phyloP scores from a whole-genome alignment of 805 yeast genomes.

The Candida orba region DNA sequence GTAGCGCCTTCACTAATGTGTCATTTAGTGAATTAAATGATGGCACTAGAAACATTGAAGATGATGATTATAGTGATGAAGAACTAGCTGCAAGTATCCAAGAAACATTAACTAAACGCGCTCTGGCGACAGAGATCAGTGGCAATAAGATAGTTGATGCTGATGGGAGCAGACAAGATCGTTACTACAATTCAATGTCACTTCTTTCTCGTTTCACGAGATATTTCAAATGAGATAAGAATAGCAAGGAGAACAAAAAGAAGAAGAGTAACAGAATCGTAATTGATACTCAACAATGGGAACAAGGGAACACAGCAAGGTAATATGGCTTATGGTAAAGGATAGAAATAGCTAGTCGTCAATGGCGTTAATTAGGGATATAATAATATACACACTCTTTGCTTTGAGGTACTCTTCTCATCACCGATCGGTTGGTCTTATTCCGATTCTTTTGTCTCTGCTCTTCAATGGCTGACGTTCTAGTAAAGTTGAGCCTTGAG shows the following conservation, averaged over 20 bases:
- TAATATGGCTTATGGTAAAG: background rate
- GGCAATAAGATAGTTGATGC: background rate
- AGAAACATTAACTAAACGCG: conserved; percentile 13
- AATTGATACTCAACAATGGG: background rate
- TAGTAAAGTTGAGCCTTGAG: conserved; percentile 8
- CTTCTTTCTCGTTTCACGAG: conserved; percentile 19
- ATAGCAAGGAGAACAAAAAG: too few species aligned
- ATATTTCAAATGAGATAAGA: conserved; percentile 15
- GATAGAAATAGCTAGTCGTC: background rate
- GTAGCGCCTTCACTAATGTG: conserved; percentile 19
- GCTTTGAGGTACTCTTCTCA: too few species aligned
- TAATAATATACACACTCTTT: background rate
- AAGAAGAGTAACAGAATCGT: too few species aligned
- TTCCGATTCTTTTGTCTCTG: conserved; percentile 20
- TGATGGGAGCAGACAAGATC: conserved; percentile 14
- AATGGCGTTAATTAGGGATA: conserved; percentile 1
- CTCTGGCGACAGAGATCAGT: background rate
- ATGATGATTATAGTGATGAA: conserved; percentile 11
- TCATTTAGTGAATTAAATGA: conserved; percentile 17
- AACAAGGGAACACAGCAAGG: too few species aligned
- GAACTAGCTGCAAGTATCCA: conserved; percentile 16
- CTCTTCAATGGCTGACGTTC: conserved; percentile 2
- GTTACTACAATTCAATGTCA: conserved; percentile 21
- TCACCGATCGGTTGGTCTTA: conserved; percentile 9
- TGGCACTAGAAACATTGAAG: conserved; percentile 5